Evolutionary conservation across 73 alveolate genomes (phyloP).

Genomic region (Effrenium voratum): DNA sequence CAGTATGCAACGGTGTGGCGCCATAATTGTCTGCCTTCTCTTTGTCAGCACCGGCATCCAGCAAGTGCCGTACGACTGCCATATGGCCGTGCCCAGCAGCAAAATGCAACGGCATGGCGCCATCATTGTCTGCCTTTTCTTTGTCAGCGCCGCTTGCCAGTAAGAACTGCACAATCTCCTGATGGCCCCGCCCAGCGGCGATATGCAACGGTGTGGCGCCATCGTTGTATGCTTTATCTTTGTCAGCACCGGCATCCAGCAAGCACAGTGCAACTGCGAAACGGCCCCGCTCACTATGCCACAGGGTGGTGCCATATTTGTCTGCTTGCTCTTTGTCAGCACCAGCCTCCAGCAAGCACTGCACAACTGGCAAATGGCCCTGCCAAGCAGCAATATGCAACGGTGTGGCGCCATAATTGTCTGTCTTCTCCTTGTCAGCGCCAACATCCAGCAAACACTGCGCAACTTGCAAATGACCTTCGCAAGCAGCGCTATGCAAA

Average conservation of each 20-base stretch:
- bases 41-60: neutral
- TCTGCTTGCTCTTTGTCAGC: constrained; percentile 27
- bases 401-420: neutral
- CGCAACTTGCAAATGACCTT: too few relatives aligned
- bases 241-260: neutral
- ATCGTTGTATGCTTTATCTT: neutral
- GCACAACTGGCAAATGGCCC: neutral
- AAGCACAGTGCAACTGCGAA: neutral
- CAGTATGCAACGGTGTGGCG: neutral
- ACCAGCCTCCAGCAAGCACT: neutral
- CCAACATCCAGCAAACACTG: too few relatives aligned
- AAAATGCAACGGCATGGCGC: neutral
- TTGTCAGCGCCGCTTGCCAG: neutral
- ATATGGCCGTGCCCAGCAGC: neutral
- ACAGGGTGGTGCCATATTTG: neutral
- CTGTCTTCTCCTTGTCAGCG: too few relatives aligned
- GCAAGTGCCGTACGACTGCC: neutral
- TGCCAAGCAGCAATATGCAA: neutral
- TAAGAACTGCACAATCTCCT: neutral
- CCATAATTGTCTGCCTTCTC: neutral
- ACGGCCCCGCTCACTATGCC: neutral
- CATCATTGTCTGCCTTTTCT: neutral
- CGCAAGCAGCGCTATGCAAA: too few relatives aligned
- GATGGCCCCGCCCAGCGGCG: constrained; percentile 6
- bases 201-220: neutral